These are phyloP conservation scores for Podospora pseudoanserina DNA, from an alignment of 495 filamentous ascomycete species.

Conservation along the genomic window DNA sequence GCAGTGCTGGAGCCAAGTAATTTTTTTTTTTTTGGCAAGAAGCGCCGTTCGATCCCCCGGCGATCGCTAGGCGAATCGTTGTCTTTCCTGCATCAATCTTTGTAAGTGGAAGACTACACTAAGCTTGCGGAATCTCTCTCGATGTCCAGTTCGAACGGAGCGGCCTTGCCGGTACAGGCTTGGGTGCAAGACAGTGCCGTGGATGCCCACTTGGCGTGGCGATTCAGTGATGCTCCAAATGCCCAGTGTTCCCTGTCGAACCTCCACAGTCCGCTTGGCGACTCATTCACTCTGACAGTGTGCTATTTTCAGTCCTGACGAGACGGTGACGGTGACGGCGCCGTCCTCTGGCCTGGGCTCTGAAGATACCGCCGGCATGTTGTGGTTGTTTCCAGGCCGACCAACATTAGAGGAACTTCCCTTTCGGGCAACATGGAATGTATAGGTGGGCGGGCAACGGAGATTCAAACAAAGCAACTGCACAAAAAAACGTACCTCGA, in stretches of 20 bases:
- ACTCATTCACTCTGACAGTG: neutral
- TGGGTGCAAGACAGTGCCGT: neutral
- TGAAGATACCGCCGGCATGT: neutral
- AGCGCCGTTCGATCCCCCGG: neutral
- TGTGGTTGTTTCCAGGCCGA: neutral
- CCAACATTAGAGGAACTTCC: neutral
- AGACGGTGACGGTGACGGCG: neutral
- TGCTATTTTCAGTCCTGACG: neutral
- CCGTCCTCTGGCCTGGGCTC: neutral
- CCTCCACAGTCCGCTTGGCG: neutral
- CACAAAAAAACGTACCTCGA: neutral
- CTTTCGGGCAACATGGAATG: neutral
- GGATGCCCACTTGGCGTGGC: slow-evolving; percentile 1
- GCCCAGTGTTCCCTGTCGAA: neutral
- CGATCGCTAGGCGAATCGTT: neutral
- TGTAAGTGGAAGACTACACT: neutral
- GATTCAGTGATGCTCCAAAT: neutral
- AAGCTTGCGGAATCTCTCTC: neutral
- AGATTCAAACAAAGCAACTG: neutral
- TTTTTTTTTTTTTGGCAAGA: neutral
- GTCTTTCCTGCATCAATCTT: neutral
- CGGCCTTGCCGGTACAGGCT: neutral
- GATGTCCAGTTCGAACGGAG: neutral
- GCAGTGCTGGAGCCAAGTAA: neutral
- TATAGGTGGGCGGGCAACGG: neutral